Percentiles rank a stretch among this genome's conserved stretches.
phyloP scores from a whole-genome alignment of 2,329 filamentous ascomycete genomes.

The Arthrocladium fulminans region DNA sequence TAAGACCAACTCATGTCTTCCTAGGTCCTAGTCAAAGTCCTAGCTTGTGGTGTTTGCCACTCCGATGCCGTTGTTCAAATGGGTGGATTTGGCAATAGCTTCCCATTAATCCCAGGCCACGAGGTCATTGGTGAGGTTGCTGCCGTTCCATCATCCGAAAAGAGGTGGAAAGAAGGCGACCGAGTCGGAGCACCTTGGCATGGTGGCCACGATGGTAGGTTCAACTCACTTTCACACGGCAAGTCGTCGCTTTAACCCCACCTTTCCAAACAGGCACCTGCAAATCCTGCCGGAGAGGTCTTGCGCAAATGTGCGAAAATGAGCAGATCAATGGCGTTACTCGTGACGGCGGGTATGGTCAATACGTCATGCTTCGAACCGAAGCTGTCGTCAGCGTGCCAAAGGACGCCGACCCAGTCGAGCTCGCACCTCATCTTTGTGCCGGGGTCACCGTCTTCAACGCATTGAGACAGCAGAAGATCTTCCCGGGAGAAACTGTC shows the following conservation, averaged over 20 bases:
- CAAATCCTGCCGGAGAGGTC: conserved; percentile 52
- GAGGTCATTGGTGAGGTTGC: conserved; percentile 62
- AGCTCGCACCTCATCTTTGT: conserved; percentile 41
- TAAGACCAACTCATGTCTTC: background rate
- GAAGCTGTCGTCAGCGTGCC: conserved; percentile 41
- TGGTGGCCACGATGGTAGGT: conserved; percentile 41
- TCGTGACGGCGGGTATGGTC: conserved; percentile 54
- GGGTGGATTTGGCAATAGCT: conserved; percentile 47
- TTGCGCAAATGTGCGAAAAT: conserved; percentile 62
- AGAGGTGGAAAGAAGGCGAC: conserved; percentile 54
- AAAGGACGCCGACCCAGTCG: conserved; percentile 36
- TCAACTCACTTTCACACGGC: background rate
- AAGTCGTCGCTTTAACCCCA: background rate
- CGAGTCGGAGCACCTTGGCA: conserved; percentile 62
- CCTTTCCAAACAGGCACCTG: conserved; percentile 43
- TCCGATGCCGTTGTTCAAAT: conserved; percentile 45
- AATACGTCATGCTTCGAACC: conserved; percentile 31
- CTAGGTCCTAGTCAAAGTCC: conserved; percentile 53
- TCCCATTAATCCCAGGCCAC: conserved; percentile 59
- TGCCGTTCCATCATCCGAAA: conserved; percentile 49
- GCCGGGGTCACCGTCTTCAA: conserved; percentile 39
- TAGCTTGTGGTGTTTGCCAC: conserved; percentile 65
- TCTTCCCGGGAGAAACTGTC: conserved; percentile 38
- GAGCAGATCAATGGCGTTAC: conserved; percentile 56
- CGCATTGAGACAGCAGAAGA: conserved; percentile 40